Evolutionary conservation across 2,329 filamentous ascomycete genomes (phyloP), one percentile per base, ranked within the genome.

Genomic region (Epichloe typhina): DNA sequence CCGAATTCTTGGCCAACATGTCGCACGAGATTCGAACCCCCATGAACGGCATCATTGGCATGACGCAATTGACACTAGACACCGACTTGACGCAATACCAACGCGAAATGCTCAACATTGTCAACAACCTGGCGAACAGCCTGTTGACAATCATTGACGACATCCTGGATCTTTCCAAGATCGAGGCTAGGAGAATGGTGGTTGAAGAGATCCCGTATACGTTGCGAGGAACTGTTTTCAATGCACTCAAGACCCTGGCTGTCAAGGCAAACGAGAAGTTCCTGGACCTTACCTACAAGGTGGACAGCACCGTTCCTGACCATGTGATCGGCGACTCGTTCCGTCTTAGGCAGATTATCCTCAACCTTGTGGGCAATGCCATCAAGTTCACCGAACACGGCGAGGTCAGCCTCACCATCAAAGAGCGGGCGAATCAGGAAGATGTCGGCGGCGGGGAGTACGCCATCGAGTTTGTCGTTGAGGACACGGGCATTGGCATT

Each of bases 331-430:
- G 93, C 54, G 93, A 98, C 66, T 94, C 90, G 1, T 97, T 96
- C 84, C 85, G 93, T 68, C 73, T 97, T 51, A 83, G 91, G 55
- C 93, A 98, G 69, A 95, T 98, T 60, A 96, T 97, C 55, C 78
- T 97, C 52, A 98, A 98, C 69, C 74, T 98, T 51, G 91, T 97
- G 50, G 93, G 93, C 63, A 98, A 98, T 62, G 91, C 93, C 50
- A 96, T 98, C 75, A 98, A 98, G 65, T 98, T 98, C 67, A 97
- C 93, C 3, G 91, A 97, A 67, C 85, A 94, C 61, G 93, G 93
- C 54, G 89, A 95, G 66, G 93, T 98, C 60, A 94, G 90, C 66
- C 80, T 97, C 49, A 89, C 86, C n/a, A 96, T 97, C 59, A 82
- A 83, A 58, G 75, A 79, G 62, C 72, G 61, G 75, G 82, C 69